phyloP scores from a whole-genome alignment of 2,329 filamentous ascomycete genomes.

The Trichophyton verrucosum region DNA sequence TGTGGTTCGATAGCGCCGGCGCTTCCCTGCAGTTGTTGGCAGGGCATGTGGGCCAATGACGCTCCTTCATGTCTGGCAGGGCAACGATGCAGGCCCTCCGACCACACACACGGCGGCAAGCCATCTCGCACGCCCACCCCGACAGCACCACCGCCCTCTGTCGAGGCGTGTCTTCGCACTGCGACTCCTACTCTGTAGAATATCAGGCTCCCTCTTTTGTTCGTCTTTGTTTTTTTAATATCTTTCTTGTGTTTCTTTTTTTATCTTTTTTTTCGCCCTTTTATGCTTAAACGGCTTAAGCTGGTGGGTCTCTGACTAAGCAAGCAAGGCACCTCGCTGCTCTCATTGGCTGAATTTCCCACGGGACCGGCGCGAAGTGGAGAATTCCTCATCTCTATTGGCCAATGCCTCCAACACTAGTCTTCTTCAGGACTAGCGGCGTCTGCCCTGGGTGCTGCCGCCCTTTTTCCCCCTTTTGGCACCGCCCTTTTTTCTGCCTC shows the following conservation, averaged over 20 bases:
- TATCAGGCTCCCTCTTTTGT: background rate
- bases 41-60: background rate
- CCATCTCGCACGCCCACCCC: no score
- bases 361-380: background rate
- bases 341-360: background rate
- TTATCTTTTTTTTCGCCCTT: background rate
- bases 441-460: background rate
- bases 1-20: background rate
- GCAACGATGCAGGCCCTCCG: background rate
- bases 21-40: background rate
- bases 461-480: slow-evolving; percentile 3
- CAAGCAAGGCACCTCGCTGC: background rate
- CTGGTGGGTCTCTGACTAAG: background rate
- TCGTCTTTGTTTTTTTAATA: background rate
- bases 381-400: background rate
- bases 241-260: background rate
- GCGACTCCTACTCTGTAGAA: background rate
- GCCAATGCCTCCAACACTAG: background rate
- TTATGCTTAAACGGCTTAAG: background rate
- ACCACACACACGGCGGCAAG: background rate
- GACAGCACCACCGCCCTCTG: no score
- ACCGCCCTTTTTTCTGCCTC: background rate
- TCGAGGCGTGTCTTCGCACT: no score
- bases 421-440: background rate
- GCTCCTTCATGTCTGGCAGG: background rate